Conservation (phyloP, 2,329 filamentous ascomycete genomes). For the Neofusicoccum ribis region DNA sequence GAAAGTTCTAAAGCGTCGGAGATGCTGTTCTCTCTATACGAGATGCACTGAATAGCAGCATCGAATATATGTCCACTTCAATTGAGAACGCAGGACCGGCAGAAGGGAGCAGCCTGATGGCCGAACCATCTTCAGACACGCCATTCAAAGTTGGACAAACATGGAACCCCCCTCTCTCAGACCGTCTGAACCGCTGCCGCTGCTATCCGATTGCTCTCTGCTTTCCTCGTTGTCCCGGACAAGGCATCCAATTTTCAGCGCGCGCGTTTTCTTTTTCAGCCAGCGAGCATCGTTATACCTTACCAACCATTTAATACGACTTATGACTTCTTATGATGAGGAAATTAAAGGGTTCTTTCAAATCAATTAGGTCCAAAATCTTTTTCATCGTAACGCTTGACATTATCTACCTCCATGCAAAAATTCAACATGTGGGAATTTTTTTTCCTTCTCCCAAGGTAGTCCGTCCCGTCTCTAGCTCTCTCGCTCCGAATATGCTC, state of each 20-base stretch:
- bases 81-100: too few species aligned
- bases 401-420: background rate
- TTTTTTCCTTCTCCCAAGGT: background rate
- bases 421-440: background rate
- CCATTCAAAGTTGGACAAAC: too few species aligned
- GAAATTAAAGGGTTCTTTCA: background rate
- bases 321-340: constrained; percentile 12
- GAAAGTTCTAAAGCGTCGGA: too few species aligned
- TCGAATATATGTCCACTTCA: too few species aligned
- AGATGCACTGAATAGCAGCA: too few species aligned
- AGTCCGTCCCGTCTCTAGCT: background rate
- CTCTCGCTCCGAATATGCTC: background rate
- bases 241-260: background rate
- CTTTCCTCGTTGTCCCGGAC: background rate
- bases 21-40: too few species aligned
- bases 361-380: background rate
- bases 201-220: background rate
- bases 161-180: too few species aligned
- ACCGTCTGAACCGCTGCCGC: too few species aligned
- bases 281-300: background rate
- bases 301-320: constrained; percentile 6
- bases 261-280: background rate
- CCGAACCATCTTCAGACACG: too few species aligned
- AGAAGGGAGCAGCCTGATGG: too few species aligned
- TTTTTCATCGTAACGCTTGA: background rate